phyloP scores from a whole-genome alignment of 1,139 yeast genomes.

The Nematodospora anomalae region DNA sequence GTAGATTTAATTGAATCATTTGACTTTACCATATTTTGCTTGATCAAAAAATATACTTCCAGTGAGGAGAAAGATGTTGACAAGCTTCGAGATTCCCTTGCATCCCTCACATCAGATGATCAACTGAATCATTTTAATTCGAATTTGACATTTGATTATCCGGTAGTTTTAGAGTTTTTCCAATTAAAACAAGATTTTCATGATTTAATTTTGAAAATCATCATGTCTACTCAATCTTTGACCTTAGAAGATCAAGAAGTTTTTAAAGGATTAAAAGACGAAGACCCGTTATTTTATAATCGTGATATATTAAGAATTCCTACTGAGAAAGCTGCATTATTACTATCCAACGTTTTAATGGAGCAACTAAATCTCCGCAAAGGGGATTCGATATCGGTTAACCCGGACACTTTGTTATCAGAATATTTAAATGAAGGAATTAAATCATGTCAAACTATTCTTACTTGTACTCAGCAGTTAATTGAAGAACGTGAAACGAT shows the following conservation, averaged over 20 bases:
- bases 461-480: constrained; percentile 52
- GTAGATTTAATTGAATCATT: constrained; percentile 58
- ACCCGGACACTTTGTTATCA: constrained; percentile 48
- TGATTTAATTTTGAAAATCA: constrained; percentile 57
- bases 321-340: constrained; percentile 52
- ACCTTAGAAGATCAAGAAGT: constrained; percentile 75
- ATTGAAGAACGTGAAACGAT: constrained; percentile 71
- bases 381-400: constrained; percentile 39
- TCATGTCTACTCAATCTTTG: constrained; percentile 68
- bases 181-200: constrained; percentile 75
- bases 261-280: constrained; percentile 61
- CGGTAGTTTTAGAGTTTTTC: constrained; percentile 70
- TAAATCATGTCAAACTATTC: constrained; percentile 44
- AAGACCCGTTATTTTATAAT: constrained; percentile 47
- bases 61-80: constrained; percentile 19
- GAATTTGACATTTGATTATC: constrained; percentile 52
- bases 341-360: constrained; percentile 45
- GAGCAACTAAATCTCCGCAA: constrained; percentile 41
- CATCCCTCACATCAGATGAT: constrained; percentile 1
- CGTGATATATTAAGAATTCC: constrained; percentile 40
- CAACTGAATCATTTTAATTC: constrained; percentile 12
- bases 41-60: constrained; percentile 27
- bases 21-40: constrained; percentile 59
- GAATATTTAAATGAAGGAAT: constrained; percentile 47
- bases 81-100: constrained; percentile 10